Evolutionary conservation across 2,329 filamentous ascomycete genomes (phyloP).

Genomic region (Fusarium transvaalense): DNA sequence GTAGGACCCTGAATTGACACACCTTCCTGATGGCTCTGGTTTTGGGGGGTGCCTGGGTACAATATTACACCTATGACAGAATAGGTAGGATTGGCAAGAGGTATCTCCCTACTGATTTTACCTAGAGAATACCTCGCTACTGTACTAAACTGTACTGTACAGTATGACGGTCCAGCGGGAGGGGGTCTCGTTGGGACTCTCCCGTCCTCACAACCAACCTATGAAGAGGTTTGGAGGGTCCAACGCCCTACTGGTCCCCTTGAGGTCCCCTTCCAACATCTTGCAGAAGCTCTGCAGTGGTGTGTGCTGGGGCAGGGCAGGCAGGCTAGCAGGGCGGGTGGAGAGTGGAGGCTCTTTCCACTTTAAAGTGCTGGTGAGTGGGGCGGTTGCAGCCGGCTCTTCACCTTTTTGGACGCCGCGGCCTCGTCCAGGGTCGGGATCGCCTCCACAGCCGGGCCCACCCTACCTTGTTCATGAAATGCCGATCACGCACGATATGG

Average conservation of each 20-base stretch:
- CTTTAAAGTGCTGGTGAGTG: constrained; percentile 25
- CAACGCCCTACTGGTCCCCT: constrained; percentile 24
- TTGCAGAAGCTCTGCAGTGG: constrained; percentile 15
- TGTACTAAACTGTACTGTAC: not conserved
- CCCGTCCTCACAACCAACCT: too few species aligned
- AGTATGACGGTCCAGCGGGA: constrained; percentile 20
- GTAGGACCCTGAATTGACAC: constrained; percentile 47
- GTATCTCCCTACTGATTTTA: not conserved
- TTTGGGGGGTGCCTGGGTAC: not conserved
- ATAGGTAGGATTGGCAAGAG: constrained; percentile 13
- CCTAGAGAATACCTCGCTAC: not conserved
- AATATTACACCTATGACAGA: not conserved
- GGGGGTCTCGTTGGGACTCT: constrained; percentile 24
- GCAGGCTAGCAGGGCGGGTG: constrained; percentile 23
- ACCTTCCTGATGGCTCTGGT: constrained; percentile 33
- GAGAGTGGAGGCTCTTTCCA: constrained; percentile 8
- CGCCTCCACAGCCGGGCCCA: constrained; percentile 42
- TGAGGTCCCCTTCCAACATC: constrained; percentile 20
- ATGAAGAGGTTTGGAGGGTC: constrained; percentile 11
- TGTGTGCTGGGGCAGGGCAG: constrained; percentile 13
- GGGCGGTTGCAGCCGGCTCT: constrained; percentile 17
- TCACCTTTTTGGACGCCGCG: constrained; percentile 13
- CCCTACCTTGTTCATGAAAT: constrained; percentile 41
- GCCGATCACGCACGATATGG: constrained; percentile 39
- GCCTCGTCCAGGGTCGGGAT: constrained; percentile 38